Evolutionary conservation across 768 basidiomycete species (phyloP), one percentile per base, ranked within the genome.

Genomic region (Boletus patriciae): DNA sequence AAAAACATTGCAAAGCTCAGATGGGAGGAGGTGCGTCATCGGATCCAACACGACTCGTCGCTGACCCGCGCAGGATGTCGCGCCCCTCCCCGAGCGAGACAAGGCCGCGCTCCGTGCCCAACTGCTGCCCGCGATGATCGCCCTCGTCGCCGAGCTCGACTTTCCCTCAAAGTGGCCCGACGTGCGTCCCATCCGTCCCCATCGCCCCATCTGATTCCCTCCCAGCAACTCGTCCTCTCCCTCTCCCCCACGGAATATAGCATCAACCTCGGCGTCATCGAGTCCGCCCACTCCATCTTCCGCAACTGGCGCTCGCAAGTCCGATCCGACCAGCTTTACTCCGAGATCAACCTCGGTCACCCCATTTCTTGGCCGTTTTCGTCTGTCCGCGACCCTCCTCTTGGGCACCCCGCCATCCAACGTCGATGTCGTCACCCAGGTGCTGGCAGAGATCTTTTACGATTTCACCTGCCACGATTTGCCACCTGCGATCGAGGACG

Each of bases 281-380:
- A 97, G 67, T 94, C 94, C 0, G 94, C 94, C 0, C 97, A 98
- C 70, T 95, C 93, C 38, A 98, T 99, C 66, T 98, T 98, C 76
- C 82, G 79, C 43, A 88, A 87, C 46, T 99, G 96, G 96, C 84
- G 96, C 43, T 86, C 92, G 2, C 90, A 89, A 64, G 90, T 94
- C 60, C 85, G 94, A 55, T 89, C 91, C 13, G 89, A 99, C 73
- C 72, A 80, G 40, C 85, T 99, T 44, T 98, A 87, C 77, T 80
- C 86, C 4, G 90, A 89, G 65, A 98, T 99, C 78, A 97, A 96
- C 72, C 79, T 91, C 53, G 95, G 85, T 90, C 74, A 69, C 76
- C 2, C 90, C 93, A 0, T 98, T 94, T 77, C 82, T 94, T 53
- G 80, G 84, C 54, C 80, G 98, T 46, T 96, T 97, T 74, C 76